Base-by-base conservation (phyloP, 2,329 filamentous ascomycete species). In the Clonostachys rosea region DNA sequence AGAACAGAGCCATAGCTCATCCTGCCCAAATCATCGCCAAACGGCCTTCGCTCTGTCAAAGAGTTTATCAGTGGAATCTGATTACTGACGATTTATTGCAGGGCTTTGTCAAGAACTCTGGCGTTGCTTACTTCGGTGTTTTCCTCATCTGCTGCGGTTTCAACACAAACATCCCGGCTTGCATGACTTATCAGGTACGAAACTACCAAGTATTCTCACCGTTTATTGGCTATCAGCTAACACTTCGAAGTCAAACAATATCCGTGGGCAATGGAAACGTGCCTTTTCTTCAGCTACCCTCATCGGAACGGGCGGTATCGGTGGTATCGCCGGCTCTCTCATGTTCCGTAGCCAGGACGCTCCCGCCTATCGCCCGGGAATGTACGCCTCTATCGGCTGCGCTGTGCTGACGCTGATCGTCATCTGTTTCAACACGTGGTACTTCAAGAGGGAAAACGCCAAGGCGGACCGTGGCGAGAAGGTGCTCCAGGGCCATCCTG, bases 181-280 rank as follows among this genome's bases (percentile, higher is more conserved):
- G 47, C 39, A 45, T 57, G 49, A 46, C 52, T 3, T 55, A 49
- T 39, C 53, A 56, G 34, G 46, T 44, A 46, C 6, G 40, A 6
- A 30, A 30, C 4, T 9, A 30, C 8, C 9, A 30, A 9, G 3
- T 10, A 10, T 10, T 9, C 24, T 5, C 24, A 30, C 24, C 7
- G 7, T 30, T 30, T 30, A 30, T 10, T 9, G 24, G 24, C 24
- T 10, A 10, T 10, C 24, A 30, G 9, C 24, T 30, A 30, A 30
- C 9, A 24, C 1, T 10, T 30, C 9, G 9, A 7, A 52, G 43
- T 44, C 53, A 2, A 58, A 58, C 46, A 59, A 59, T 30, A 54
- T 59, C 33, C 51, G 53, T 9, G 54, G 54, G 4, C 56, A 59
- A 30, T 56, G 53, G 50, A 56, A 56, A 43, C 50, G 56, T 3